phyloP scores from a whole-genome alignment of 306 rosid genomes.

The Sphenostylis stenocarpa region DNA sequence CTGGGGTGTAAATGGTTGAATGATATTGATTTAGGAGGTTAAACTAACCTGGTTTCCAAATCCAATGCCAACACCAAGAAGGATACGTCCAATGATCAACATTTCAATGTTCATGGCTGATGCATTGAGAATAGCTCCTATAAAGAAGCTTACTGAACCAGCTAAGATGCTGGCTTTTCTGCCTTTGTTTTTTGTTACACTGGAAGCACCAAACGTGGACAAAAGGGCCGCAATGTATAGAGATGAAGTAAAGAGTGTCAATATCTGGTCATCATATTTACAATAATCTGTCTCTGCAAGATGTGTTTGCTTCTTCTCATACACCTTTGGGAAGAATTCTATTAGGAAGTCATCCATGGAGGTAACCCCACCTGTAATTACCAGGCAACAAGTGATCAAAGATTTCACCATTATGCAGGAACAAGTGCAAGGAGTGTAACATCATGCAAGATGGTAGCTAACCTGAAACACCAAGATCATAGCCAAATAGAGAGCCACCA shows the following conservation, averaged over 20 bases:
- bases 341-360: conserved; percentile 90
- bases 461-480: conserved; percentile 95
- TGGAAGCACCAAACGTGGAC: conserved; percentile 74
- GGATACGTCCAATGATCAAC: conserved; percentile 66
- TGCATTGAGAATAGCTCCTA: conserved; percentile 69
- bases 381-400: background rate
- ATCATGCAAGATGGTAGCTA: background rate
- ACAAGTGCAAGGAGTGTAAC: background rate
- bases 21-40: too few relatives aligned
- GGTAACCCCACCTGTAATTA: conserved; percentile 79
- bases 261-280: conserved; percentile 74
- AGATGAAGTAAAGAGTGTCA: conserved; percentile 82
- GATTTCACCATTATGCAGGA: background rate
- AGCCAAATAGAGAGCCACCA: conserved; percentile 85
- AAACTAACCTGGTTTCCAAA: conserved; percentile 88
- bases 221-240: conserved; percentile 76
- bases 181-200: conserved; percentile 29
- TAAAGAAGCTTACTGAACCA: conserved; percentile 73
- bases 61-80: conserved; percentile 75
- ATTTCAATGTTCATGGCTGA: conserved; percentile 57
- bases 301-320: conserved; percentile 63
- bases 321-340: conserved; percentile 75
- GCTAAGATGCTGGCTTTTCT: conserved; percentile 57
- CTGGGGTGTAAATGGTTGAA: background rate
- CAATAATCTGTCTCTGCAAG: conserved; percentile 82